Evolutionary conservation across 371 early-diverging fungal genomes (phyloP).

Genomic region (Circinella umbellata): DNA sequence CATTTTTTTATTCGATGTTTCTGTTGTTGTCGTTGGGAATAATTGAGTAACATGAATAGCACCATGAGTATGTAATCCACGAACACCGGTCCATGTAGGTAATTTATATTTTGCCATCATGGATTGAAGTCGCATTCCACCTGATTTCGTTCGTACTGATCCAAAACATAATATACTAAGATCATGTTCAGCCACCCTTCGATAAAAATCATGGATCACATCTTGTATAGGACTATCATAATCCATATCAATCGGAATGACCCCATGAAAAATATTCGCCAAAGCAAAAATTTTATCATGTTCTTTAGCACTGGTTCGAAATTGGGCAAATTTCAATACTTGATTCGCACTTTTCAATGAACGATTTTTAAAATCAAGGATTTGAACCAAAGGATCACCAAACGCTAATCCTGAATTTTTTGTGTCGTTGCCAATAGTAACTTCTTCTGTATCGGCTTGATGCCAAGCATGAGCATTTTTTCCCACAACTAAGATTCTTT

Average conservation of each 20-base stretch:
- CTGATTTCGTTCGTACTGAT: not conserved
- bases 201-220: not conserved
- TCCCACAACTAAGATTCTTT: not conserved
- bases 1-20: too few species aligned
- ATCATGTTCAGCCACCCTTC: not conserved
- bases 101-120: not conserved
- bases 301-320: conserved; percentile 5
- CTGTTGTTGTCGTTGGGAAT: not conserved
- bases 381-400: not conserved
- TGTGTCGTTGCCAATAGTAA: too few species aligned
- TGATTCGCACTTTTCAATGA: not conserved
- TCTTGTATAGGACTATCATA: not conserved
- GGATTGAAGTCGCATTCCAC: not conserved
- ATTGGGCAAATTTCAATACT: not conserved
- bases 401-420: not conserved
- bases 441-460: not conserved
- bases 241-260: not conserved
- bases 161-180: not conserved
- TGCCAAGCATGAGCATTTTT: not conserved
- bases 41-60: not conserved
- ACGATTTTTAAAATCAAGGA: not conserved
- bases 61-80: not conserved
- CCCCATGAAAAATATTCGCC: not conserved
- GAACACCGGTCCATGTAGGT: not conserved
- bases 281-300: not conserved